Evolutionary conservation across 805 yeast species (phyloP), one percentile per base, ranked within the genome.

Genomic region (Sugiyamaella valdiviana): DNA sequence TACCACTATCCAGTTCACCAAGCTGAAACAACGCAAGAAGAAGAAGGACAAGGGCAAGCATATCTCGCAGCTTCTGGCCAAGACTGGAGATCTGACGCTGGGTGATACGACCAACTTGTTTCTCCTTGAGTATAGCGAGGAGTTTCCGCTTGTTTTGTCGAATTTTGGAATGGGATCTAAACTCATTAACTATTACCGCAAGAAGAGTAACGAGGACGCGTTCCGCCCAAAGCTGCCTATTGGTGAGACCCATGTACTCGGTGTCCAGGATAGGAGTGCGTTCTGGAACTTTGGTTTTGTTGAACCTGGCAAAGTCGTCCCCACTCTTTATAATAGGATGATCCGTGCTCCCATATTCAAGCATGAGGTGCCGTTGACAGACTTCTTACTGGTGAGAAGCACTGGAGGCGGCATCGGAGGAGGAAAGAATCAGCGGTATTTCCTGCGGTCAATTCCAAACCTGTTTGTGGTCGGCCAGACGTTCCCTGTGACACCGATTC

Each of bases 281-380:
- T 93, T 93, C 63, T 93, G 99, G 98, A 93, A 90, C 64, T 93
- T 89, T 70, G 99, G 99, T 1, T 86, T 85, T 68, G 98, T 93
- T 6, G 96, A 88, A 41, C 86, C 89, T 2, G 99, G 99, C 2
- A 87, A 84, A 57, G 79, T 88, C 48, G 96, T 90, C 2, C 98
- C 98, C 0, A 86, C 99, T 0, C 69, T 91, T 42, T 93, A 93
- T 69, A 93, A 91, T 63, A 85, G 88, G 59, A 83, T 93, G 84
- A 65, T 84, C 3, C 71, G 99, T 52, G 97, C 99, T 0, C 99
- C 99, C 0, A 77, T 91, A 2, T 91, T 87, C 70, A 82, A 82
- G 60, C 99, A 93, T 62, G 95, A 88, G 39, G 74, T 82, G 0
- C 73, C 75, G 20, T 65, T 73, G 20, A 88, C 96, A 0, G 99